These are phyloP conservation scores for Candida nonsorbophila DNA, from an alignment of 805 yeast genomes.

Conservation along the genomic window DNA sequence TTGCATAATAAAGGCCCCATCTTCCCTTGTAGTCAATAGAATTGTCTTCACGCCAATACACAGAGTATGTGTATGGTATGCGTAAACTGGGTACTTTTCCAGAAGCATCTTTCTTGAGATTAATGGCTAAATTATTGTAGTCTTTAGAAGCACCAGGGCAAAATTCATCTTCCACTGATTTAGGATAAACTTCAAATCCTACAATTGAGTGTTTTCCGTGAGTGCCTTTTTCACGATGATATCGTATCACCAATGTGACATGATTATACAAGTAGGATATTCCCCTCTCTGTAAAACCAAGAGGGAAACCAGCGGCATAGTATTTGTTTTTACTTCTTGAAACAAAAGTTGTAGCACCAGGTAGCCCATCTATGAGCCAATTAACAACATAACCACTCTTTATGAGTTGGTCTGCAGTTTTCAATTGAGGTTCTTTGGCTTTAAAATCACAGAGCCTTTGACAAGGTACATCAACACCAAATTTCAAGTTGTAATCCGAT, in stretches of 20 bases:
- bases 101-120: conserved; percentile 25
- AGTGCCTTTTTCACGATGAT: conserved; percentile 43
- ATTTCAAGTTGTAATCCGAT: conserved; percentile 60
- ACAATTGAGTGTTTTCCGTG: conserved; percentile 54
- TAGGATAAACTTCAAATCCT: conserved; percentile 88
- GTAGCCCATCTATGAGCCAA: conserved; percentile 79
- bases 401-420: conserved; percentile 56
- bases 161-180: conserved; percentile 57
- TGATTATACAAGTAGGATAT: conserved; percentile 67
- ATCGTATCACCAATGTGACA: conserved; percentile 73
- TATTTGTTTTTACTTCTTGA: conserved; percentile 52
- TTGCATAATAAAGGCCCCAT: conserved; percentile 67
- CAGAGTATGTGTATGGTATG: conserved; percentile 79
- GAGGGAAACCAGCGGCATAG: conserved; percentile 82
- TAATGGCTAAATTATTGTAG: conserved; percentile 52
- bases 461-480: conserved; percentile 66
- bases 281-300: conserved; percentile 64
- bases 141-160: conserved; percentile 74
- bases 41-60: conserved; percentile 81
- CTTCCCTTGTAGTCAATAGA: conserved; percentile 60
- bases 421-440: conserved; percentile 47
- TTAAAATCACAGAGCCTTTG: conserved; percentile 60
- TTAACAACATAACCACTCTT: conserved; percentile 70
- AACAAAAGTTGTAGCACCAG: conserved; percentile 82
- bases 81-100: conserved; percentile 20